These are phyloP conservation scores for Nitzschia sp. DNA, from an alignment of 108 stramenopile genomes.

Conservation along the genomic window DNA sequence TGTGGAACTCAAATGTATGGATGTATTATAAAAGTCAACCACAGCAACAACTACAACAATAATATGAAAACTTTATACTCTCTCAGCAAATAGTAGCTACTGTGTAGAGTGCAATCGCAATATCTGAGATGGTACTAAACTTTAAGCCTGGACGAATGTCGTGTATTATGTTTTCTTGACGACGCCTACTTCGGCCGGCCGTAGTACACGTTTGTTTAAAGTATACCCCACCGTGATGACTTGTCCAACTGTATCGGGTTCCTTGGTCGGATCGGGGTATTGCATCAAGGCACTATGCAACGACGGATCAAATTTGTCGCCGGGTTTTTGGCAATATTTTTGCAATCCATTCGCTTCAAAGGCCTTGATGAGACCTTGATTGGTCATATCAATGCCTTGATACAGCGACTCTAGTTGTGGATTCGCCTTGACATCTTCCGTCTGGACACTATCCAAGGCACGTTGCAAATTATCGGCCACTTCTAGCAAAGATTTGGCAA, in stretches of 20 bases:
- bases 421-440: constrained; percentile 45
- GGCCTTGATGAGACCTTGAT: constrained; percentile 82
- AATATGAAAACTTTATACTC: no score
- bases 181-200: constrained; percentile 96
- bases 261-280: constrained; percentile 69
- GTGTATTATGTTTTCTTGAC: no score
- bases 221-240: constrained; percentile 95
- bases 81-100: no score
- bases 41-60: no score
- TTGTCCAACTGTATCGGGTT: constrained; percentile 87
- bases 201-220: constrained; percentile 91
- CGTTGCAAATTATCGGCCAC: constrained; percentile 92
- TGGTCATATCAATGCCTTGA: constrained; percentile 94
- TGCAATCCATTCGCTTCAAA: constrained; percentile 81
- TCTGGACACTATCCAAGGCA: constrained; percentile 74
- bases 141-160: no score
- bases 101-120: no score
- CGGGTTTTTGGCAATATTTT: constrained; percentile 81
- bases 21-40: background rate
- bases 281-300: constrained; percentile 95
- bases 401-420: constrained; percentile 61
- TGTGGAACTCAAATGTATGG: no score
- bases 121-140: no score
- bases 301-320: constrained; percentile 95
- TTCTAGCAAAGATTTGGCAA: constrained; percentile 89